phyloP scores from a whole-genome alignment of 108 stramenopile species.

The Discostella pseudostelligera region DNA sequence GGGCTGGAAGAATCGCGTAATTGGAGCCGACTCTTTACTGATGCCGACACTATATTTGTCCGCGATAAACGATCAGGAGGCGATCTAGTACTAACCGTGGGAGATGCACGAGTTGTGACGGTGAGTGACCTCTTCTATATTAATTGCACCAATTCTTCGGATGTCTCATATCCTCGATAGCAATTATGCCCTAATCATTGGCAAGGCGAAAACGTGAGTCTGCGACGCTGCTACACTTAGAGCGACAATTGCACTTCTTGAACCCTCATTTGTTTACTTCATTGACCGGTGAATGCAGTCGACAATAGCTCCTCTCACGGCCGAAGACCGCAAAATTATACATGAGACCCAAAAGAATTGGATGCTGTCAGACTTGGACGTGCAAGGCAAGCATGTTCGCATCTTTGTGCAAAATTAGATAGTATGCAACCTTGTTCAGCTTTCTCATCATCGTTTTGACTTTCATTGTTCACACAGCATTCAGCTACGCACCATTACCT shows the following conservation, averaged over 20 bases:
- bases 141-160: constrained; percentile 1
- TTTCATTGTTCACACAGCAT: constrained; percentile 50
- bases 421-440: background rate
- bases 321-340: constrained; percentile 65
- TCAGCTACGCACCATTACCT: constrained; percentile 92
- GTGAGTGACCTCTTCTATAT: constrained; percentile 1
- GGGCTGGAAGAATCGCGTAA: constrained; percentile 71
- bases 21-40: constrained; percentile 75
- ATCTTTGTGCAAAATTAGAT: background rate
- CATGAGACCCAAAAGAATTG: constrained; percentile 82
- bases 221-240: background rate
- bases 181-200: constrained; percentile 9
- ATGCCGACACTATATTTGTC: constrained; percentile 74
- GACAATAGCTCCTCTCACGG: constrained; percentile 78
- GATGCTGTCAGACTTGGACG: constrained; percentile 89
- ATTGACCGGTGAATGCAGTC: constrained; percentile 27
- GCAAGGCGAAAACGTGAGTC: constrained; percentile 39
- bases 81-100: constrained; percentile 78
- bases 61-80: constrained; percentile 72
- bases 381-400: constrained; percentile 25
- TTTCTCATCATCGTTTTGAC: background rate
- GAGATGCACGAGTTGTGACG: constrained; percentile 80
- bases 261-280: background rate
- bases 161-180: background rate
- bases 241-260: background rate